phyloP scores from a whole-genome alignment of 140 eudicot genomes.

The Ambrosia hybrid region DNA sequence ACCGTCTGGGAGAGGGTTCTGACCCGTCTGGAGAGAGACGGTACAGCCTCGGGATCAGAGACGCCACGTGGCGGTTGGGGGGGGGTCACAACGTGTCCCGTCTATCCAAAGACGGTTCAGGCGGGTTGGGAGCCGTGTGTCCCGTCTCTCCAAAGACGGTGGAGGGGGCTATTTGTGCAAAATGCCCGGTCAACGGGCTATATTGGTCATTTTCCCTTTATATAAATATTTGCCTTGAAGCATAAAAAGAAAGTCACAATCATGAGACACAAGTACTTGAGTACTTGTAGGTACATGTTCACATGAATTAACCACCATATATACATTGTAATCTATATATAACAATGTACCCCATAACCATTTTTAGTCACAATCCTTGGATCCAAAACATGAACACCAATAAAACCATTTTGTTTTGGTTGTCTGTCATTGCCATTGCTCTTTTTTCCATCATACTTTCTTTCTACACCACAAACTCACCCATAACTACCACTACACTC shows the following conservation, averaged over 20 bases:
- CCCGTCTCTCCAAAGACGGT: too few species aligned
- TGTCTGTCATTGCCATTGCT: constrained; percentile 44
- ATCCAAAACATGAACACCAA: constrained; percentile 49
- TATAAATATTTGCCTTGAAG: neutral
- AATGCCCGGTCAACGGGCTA: too few species aligned
- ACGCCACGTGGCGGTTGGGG: too few species aligned
- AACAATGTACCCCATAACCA: constrained; percentile 4
- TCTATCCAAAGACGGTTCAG: too few species aligned
- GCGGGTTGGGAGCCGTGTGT: too few species aligned
- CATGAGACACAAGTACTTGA: constrained; percentile 24
- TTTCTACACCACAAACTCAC: constrained; percentile 28
- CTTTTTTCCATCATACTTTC: constrained; percentile 49
- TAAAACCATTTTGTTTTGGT: constrained; percentile 49
- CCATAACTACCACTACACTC: neutral
- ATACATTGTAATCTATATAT: constrained; percentile 12
- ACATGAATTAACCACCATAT: constrained; percentile 19
- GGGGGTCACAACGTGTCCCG: too few species aligned
- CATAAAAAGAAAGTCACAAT: constrained; percentile 23
- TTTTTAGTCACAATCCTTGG: constrained; percentile 22
- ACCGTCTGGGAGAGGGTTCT: too few species aligned
- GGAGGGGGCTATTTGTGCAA: too few species aligned
- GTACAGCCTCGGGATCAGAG: too few species aligned
- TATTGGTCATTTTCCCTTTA: too few species aligned
- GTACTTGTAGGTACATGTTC: constrained; percentile 7
- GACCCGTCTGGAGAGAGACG: too few species aligned